These are phyloP conservation scores for Letharia columbiana DNA, from an alignment of 495 filamentous ascomycete species.

Conservation along the genomic window DNA sequence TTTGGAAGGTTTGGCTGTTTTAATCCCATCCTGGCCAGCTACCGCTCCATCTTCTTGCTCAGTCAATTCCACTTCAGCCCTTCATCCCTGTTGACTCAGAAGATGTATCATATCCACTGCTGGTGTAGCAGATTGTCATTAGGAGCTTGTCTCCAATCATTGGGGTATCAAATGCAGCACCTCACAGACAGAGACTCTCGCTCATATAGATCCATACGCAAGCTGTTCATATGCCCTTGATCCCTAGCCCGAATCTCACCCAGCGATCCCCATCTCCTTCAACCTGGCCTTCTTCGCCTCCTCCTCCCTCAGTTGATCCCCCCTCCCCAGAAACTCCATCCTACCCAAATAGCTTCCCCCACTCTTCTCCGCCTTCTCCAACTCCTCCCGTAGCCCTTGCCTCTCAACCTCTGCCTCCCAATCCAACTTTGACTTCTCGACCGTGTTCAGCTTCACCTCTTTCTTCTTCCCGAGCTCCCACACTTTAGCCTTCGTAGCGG, in stretches of 20 bases:
- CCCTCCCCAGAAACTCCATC: slow-evolving; percentile 82
- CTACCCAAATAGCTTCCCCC: slow-evolving; percentile 74
- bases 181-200: not conserved
- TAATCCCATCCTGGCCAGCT: no score
- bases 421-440: slow-evolving; percentile 90
- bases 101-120: not conserved
- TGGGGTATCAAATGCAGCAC: not conserved
- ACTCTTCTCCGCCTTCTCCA: slow-evolving; percentile 72
- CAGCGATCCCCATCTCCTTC: slow-evolving; percentile 39
- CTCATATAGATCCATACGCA: not conserved
- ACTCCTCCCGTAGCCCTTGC: slow-evolving; percentile 84
- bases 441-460: slow-evolving; percentile 79
- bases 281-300: slow-evolving; percentile 57
- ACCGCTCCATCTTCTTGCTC: no score
- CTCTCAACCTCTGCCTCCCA: slow-evolving; percentile 92
- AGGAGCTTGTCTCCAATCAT: not conserved
- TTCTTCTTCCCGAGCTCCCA: slow-evolving; percentile 27
- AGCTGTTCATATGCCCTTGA: not conserved
- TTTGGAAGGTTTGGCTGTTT: no score
- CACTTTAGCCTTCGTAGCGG: slow-evolving; percentile 9
- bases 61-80: not conserved
- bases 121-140: not conserved
- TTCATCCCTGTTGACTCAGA: not conserved
- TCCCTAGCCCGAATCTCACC: not conserved
- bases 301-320: slow-evolving; percentile 68